Evolutionary conservation across 805 yeast genomes (phyloP).

Genomic region (Blastobotrys chiropterorum): DNA sequence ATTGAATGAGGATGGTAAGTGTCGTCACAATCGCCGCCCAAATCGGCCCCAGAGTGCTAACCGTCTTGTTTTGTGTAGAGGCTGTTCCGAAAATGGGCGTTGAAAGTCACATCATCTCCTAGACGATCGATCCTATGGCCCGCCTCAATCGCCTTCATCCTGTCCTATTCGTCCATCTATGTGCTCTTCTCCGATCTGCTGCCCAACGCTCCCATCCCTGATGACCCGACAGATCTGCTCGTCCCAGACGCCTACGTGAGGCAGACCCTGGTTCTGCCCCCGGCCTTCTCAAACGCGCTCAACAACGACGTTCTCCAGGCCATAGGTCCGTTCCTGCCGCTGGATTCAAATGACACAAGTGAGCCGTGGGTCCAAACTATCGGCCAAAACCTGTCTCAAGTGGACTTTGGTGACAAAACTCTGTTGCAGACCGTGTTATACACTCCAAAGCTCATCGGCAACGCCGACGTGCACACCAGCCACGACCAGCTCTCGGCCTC

Average conservation of each 20-base stretch:
- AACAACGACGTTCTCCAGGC: not conserved
- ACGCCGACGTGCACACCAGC: not conserved
- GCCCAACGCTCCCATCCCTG: slow-evolving; percentile 13
- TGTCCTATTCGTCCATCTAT: slow-evolving; percentile 46
- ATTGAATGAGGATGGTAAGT: not conserved
- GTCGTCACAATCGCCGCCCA: too few relatives aligned
- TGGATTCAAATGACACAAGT: not conserved
- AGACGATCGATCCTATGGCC: slow-evolving; percentile 44
- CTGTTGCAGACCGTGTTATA: not conserved
- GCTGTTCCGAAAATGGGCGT: slow-evolving; percentile 17
- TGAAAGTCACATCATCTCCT: slow-evolving; percentile 34
- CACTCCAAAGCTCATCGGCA: not conserved
- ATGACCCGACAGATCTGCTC: slow-evolving; percentile 2
- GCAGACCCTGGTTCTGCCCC: slow-evolving; percentile 32
- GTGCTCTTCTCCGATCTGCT: slow-evolving; percentile 28
- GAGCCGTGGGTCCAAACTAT: not conserved
- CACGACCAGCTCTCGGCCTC: not conserved
- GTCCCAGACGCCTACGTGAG: slow-evolving; percentile 26
- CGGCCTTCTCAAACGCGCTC: slow-evolving; percentile 5
- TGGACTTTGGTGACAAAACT: not conserved
- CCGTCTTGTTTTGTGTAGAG: too few relatives aligned
- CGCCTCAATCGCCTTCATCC: slow-evolving; percentile 38
- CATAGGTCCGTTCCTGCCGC: not conserved
- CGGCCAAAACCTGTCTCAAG: not conserved
- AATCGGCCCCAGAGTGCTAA: too few relatives aligned